Conservation (phyloP, 2,329 filamentous ascomycete genomes). For the Trichophyton benhamiae region DNA sequence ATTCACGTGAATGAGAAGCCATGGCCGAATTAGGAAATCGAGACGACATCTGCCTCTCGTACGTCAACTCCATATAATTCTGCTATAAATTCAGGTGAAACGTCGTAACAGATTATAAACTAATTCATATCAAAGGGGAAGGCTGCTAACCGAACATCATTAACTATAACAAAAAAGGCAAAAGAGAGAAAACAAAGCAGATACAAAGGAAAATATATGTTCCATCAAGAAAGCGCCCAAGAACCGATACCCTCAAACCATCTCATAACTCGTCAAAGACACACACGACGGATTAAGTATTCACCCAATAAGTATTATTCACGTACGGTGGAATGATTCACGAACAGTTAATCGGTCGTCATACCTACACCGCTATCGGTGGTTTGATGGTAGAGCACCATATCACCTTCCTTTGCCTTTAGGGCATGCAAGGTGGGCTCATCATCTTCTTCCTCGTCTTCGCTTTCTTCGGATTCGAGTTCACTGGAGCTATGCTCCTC, state of each 20-base stretch:
- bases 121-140: not conserved
- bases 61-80: not conserved
- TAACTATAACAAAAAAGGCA: not conserved
- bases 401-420: conserved; percentile 16
- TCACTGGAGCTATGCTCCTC: not conserved
- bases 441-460: conserved; percentile 9
- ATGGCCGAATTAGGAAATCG: not conserved
- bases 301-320: conserved; percentile 12
- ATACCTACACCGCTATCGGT: conserved; percentile 23
- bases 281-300: conserved; percentile 13
- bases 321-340: not conserved
- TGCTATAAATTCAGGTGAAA: not conserved
- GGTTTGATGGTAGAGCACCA: conserved; percentile 14
- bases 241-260: conserved; percentile 6
- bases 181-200: conserved; percentile 3
- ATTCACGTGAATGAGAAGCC: not conserved
- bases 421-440: conserved; percentile 12
- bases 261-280: conserved; percentile 6
- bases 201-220: conserved; percentile 16
- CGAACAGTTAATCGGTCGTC: not conserved
- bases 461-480: not conserved
- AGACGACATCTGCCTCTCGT: not conserved
- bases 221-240: conserved; percentile 11
- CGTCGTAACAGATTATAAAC: not conserved
- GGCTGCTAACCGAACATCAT: not conserved